These are phyloP conservation scores for Calonectria honghensis DNA, from an alignment of 2,329 filamentous ascomycete genomes.

Conservation along the genomic window DNA sequence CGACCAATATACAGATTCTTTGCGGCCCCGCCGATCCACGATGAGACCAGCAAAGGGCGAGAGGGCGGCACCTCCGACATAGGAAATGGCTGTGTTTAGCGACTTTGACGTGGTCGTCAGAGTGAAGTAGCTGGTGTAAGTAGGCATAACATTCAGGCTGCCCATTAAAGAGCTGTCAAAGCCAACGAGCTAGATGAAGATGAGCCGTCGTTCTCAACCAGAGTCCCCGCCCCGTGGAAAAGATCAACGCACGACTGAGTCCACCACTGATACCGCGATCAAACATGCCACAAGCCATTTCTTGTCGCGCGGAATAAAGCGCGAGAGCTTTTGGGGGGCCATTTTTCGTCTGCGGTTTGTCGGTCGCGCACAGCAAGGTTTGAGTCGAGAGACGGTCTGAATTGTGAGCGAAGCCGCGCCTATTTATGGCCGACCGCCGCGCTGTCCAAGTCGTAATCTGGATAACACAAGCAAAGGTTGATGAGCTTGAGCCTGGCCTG, in stretches of 20 bases:
- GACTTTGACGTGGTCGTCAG: neutral
- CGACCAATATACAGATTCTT: neutral
- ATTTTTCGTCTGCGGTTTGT: neutral
- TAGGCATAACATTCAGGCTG: slow-evolving; percentile 21
- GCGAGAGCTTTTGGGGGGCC: slow-evolving; percentile 22
- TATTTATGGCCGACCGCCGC: neutral
- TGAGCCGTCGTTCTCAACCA: slow-evolving; percentile 3
- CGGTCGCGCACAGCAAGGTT: neutral
- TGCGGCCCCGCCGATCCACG: neutral
- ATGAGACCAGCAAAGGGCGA: neutral
- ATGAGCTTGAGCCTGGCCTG: neutral
- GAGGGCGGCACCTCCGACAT: slow-evolving; percentile 3
- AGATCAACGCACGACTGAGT: slow-evolving; percentile 31
- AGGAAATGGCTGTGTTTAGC: neutral
- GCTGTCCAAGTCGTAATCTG: neutral
- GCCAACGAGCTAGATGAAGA: slow-evolving; percentile 31
- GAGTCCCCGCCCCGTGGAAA: neutral
- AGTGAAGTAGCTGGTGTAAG: slow-evolving; percentile 8
- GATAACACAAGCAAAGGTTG: neutral
- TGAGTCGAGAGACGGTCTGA: neutral
- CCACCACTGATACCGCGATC: slow-evolving; percentile 33
- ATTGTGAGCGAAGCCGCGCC: neutral
- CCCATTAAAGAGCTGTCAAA: slow-evolving; percentile 36
- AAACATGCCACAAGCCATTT: slow-evolving; percentile 37
- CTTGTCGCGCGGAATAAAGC: slow-evolving; percentile 30